These are phyloP conservation scores for Hymenoscyphus scutula DNA, from an alignment of 2,329 filamentous ascomycete species.

Conservation along the genomic window DNA sequence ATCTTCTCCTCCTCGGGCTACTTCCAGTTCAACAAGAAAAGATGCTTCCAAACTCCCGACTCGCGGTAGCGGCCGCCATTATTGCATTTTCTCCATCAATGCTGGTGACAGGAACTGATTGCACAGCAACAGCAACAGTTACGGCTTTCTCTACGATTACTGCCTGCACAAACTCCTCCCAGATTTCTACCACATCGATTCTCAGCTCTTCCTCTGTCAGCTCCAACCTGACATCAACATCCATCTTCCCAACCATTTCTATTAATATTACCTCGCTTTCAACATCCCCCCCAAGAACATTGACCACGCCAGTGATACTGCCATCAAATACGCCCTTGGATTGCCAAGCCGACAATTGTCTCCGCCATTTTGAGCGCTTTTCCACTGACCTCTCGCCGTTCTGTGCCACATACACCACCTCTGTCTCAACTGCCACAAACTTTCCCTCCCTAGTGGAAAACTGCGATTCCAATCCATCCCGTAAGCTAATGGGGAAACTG, in stretches of 20 bases:
- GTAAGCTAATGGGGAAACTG: too few relatives aligned
- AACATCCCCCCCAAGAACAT: too few relatives aligned
- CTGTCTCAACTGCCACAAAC: not conserved
- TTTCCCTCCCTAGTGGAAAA: not conserved
- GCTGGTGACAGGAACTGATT: not conserved
- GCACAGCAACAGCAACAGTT: conserved; percentile 6
- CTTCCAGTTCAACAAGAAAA: not conserved
- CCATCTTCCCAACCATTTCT: not conserved
- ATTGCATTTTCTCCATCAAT: conserved; percentile 3
- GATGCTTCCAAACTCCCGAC: not conserved
- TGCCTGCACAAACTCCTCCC: not conserved
- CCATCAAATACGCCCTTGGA: not conserved
- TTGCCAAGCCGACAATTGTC: conserved; percentile 12
- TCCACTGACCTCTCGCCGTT: not conserved
- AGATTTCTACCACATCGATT: not conserved
- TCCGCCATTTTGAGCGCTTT: conserved; percentile 6
- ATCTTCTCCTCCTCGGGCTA: not conserved
- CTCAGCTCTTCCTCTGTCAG: not conserved
- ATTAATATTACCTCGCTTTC: not conserved
- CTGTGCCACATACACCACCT: conserved; percentile 9
- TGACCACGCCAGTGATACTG: not conserved
- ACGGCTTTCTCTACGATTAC: not conserved
- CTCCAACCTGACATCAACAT: not conserved
- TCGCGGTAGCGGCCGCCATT: conserved; percentile 10
- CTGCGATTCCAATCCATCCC: conserved; percentile 7